Evolutionary conservation across 2,329 filamentous ascomycete species (phyloP).

Genomic region (Trichophyton mentagrophytes): DNA sequence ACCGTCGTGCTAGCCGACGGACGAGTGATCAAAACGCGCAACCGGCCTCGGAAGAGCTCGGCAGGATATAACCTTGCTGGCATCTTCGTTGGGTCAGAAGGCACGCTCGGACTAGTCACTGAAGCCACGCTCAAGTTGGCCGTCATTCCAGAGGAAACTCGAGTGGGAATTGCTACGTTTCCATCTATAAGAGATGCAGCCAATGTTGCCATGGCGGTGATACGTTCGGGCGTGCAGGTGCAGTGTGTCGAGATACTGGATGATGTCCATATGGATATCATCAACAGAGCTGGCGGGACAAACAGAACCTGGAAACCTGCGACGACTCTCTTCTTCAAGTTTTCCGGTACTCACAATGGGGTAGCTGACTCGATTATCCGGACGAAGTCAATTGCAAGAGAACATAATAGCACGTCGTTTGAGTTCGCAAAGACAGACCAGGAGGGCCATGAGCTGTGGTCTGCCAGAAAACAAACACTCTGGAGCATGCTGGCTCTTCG

Average conservation of each 20-base stretch:
- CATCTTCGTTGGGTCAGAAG: conserved; percentile 58
- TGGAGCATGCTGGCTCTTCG: conserved; percentile 49
- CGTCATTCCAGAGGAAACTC: conserved; percentile 49
- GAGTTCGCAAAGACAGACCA: conserved; percentile 43
- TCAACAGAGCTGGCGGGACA: conserved; percentile 53
- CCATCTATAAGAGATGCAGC: conserved; percentile 49
- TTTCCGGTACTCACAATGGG: conserved; percentile 64
- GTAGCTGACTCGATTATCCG: conserved; percentile 63
- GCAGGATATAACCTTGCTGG: conserved; percentile 60
- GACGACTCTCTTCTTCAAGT: conserved; percentile 38
- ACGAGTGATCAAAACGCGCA: conserved; percentile 53
- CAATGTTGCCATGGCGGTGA: conserved; percentile 49
- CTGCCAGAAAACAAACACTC: conserved; percentile 46
- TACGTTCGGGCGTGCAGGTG: conserved; percentile 52
- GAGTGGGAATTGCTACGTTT: conserved; percentile 53
- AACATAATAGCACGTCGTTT: conserved; percentile 44
- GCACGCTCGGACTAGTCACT: conserved; percentile 58
- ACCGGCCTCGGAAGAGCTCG: conserved; percentile 53
- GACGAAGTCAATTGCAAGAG: conserved; percentile 55
- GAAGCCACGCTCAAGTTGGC: conserved; percentile 58
- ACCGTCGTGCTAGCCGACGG: conserved; percentile 61
- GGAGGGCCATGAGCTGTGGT: conserved; percentile 47
- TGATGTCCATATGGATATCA: conserved; percentile 51
- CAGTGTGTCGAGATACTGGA: conserved; percentile 55
- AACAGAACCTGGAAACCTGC: conserved; percentile 34